Base-by-base conservation (phyloP, 2,329 filamentous ascomycete species). In the Blastomyces parvus region DNA sequence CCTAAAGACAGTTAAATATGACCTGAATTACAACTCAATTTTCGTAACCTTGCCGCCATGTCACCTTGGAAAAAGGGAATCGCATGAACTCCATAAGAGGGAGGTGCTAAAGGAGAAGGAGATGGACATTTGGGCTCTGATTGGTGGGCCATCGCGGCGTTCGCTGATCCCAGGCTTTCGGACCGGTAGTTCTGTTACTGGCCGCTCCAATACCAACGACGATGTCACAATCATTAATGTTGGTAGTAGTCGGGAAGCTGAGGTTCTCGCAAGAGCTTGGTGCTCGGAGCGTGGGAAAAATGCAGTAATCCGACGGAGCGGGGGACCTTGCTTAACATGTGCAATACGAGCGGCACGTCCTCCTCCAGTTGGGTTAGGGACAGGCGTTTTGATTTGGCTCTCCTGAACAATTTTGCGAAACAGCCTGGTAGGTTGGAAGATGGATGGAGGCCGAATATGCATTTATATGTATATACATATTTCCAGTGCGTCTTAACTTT, bases 211-310 rank as follows among this genome's bases (percentile, higher is more conserved):
- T 19, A n/a, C 19, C 7, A n/a, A n/a, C 6, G 2, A 36, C n/a
- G 52, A 55, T 55, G 17, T 55, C 52, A n/a, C 52, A n/a, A 55
- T 55, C 52, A 55, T 55, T 55, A 55, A 55, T 55, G 17, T 30
- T n/a, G 50, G 50, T 11, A 53, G 52, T 55, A 27, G 52, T 2
- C 14, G 17, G 7, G 52, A 36, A 36, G 52, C 14, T 30, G 52
- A 55, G 17, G 52, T 55, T 3, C 13, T 36, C 4, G 52, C 27
- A 17, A 30, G 52, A n/a, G 52, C 52, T 55, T 55, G 52, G 52
- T 55, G 52, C n/a, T 38, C 53, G n/a, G 53, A 57, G 33, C 30
- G 53, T 40, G 30, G 33, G 53, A 25, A 22, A 11, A 40, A 57
- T 17, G 53, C 33, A 9, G 53, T 57, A 8, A 22, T 57, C 30